A percentile compares a stretch with the other conserved stretches of the same genome.
Evolutionary conservation across 2,329 filamentous ascomycete species (phyloP).

Genomic region (Ophiosphaerella narmari): DNA sequence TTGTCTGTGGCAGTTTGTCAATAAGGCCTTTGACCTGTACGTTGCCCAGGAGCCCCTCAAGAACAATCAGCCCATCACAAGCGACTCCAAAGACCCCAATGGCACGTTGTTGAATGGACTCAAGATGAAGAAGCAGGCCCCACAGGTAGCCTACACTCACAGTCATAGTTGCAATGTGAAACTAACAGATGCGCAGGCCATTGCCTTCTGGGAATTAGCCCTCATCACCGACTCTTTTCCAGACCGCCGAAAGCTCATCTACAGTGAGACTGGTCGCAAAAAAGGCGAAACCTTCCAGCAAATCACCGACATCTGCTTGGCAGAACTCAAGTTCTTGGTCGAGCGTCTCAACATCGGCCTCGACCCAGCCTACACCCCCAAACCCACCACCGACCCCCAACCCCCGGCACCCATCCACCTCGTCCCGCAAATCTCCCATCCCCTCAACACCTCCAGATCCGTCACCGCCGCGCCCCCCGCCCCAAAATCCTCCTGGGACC

Average conservation of each 20-base stretch:
- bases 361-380: slow-evolving; percentile 29
- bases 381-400: slow-evolving; percentile 16
- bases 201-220: slow-evolving; percentile 89
- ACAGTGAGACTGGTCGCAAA: slow-evolving; percentile 81
- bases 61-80: slow-evolving; percentile 80
- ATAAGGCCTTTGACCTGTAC: slow-evolving; percentile 78
- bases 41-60: slow-evolving; percentile 82
- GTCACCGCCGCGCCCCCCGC: slow-evolving; percentile 51
- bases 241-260: slow-evolving; percentile 79
- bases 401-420: slow-evolving; percentile 45
- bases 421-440: slow-evolving; percentile 56
- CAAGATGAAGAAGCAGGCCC: slow-evolving; percentile 78
- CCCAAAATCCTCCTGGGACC: slow-evolving; percentile 42
- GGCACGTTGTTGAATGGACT: slow-evolving; percentile 84
- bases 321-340: slow-evolving; percentile 69
- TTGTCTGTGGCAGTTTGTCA: slow-evolving; percentile 76
- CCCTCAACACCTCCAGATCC: slow-evolving; percentile 52
- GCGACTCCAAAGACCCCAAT: slow-evolving; percentile 87
- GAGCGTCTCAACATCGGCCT: slow-evolving; percentile 64
- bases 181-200: slow-evolving; percentile 57
- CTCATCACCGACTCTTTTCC: slow-evolving; percentile 77
- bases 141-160: slow-evolving; percentile 60
- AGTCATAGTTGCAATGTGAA: too few relatives aligned
- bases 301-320: slow-evolving; percentile 70
- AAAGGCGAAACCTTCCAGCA: slow-evolving; percentile 83